Percentiles rank a stretch among this genome's conserved stretches.
Evolutionary conservation across 495 filamentous ascomycete species (phyloP).

Genomic region (Cladorrhinum samala): DNA sequence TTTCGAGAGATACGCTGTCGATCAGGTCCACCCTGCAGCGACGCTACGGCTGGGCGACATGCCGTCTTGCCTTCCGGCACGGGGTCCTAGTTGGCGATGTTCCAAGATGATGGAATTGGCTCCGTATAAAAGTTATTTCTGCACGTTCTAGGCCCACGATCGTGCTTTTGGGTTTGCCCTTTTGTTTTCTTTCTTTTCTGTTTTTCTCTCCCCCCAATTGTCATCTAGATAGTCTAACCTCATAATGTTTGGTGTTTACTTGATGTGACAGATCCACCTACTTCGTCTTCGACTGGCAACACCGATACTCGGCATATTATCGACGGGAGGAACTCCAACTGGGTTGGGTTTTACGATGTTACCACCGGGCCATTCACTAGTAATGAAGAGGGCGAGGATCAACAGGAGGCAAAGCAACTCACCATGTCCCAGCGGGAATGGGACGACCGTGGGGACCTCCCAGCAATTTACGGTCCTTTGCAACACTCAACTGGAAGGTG

Average conservation of each 20-base stretch:
- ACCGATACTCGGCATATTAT: neutral
- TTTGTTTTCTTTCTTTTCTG: slow-evolving; percentile 9
- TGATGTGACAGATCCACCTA: neutral
- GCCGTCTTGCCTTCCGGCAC: slow-evolving; percentile 4
- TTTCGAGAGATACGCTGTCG: slow-evolving; percentile 15
- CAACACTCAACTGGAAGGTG: slow-evolving; percentile 22
- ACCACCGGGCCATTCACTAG: neutral
- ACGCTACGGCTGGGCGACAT: slow-evolving; percentile 23
- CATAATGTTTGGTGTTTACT: slow-evolving; percentile 17
- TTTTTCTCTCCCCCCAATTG: slow-evolving; percentile 14
- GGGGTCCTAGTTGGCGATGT: neutral
- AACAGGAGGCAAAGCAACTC: slow-evolving; percentile 4
- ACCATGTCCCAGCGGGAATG: slow-evolving; percentile 30
- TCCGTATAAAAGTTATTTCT: slow-evolving; percentile 9
- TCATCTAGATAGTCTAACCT: slow-evolving; percentile 3
- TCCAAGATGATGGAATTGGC: neutral
- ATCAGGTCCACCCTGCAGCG: slow-evolving; percentile 19
- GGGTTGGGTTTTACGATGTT: slow-evolving; percentile 1
- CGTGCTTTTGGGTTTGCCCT: neutral
- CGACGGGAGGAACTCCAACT: neutral
- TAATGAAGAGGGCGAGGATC: neutral
- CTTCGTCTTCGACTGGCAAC: neutral
- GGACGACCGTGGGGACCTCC: slow-evolving; percentile 24
- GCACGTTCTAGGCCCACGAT: neutral
- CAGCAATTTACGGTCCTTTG: slow-evolving; percentile 33